Percentiles rank a stretch among this genome's conserved stretches.
Evolutionary conservation across 805 yeast species (phyloP).

Genomic region (Candida sanyiensis): DNA sequence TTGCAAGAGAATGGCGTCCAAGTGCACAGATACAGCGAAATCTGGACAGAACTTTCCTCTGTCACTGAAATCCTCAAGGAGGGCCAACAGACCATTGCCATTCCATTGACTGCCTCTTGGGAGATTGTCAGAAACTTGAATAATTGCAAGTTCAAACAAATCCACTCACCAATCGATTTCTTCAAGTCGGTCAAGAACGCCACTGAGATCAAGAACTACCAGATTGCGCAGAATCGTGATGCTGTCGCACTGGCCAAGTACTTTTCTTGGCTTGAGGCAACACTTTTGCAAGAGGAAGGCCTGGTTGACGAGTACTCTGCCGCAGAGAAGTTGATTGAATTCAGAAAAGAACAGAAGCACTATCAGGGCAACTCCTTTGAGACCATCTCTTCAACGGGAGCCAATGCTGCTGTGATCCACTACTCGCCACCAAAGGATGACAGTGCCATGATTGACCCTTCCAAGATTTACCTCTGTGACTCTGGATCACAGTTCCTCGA

Average conservation of each 20-base stretch:
- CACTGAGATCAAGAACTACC: slow-evolving; percentile 67
- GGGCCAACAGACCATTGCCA: slow-evolving; percentile 32
- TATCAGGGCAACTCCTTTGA: slow-evolving; percentile 70
- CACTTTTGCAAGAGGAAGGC: slow-evolving; percentile 36
- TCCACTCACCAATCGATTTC: slow-evolving; percentile 56
- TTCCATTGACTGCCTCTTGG: slow-evolving; percentile 64
- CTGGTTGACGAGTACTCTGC: slow-evolving; percentile 61
- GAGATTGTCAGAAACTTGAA: slow-evolving; percentile 50
- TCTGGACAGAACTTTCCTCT: slow-evolving; percentile 51
- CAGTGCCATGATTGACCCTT: slow-evolving; percentile 56
- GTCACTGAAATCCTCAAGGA: slow-evolving; percentile 20
- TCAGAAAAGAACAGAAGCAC: slow-evolving; percentile 48
- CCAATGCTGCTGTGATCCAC: slow-evolving; percentile 72
- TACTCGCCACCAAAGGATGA: slow-evolving; percentile 62
- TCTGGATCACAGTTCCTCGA: slow-evolving; percentile 89
- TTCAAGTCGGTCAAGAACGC: slow-evolving; percentile 74
- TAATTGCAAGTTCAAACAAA: slow-evolving; percentile 32
- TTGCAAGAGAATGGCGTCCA: slow-evolving; percentile 40
- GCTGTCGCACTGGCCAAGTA: slow-evolving; percentile 71
- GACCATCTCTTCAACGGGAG: slow-evolving; percentile 70
- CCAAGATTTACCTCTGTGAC: slow-evolving; percentile 71
- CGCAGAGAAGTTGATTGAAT: slow-evolving; percentile 49
- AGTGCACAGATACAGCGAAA: slow-evolving; percentile 47
- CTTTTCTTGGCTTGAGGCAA: slow-evolving; percentile 76
- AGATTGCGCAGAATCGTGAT: slow-evolving; percentile 75